Conservation (phyloP, 2,329 filamentous ascomycete species). For the Colletotrichum aenigma region DNA sequence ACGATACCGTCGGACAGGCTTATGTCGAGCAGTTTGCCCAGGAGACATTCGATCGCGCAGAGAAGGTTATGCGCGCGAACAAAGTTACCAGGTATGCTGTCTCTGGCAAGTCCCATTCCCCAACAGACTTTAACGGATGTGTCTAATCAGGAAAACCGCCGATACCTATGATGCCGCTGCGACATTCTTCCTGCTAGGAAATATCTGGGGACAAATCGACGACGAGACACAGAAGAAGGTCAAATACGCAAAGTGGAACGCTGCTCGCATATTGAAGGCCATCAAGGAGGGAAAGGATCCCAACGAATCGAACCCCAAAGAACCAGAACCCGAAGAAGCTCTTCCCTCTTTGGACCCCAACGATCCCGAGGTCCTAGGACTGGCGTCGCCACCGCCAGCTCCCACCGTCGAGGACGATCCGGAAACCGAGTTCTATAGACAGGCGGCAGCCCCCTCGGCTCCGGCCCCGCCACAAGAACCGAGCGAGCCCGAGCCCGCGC, state of each 20-base stretch:
- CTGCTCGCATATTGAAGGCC: slow-evolving; percentile 86
- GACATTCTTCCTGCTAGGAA: slow-evolving; percentile 87
- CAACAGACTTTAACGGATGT: neutral
- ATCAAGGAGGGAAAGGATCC: slow-evolving; percentile 91
- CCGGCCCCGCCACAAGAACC: slow-evolving; percentile 27
- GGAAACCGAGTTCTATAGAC: slow-evolving; percentile 39
- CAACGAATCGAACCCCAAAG: slow-evolving; percentile 85
- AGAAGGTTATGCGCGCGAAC: slow-evolving; percentile 80
- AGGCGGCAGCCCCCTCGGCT: slow-evolving; percentile 28
- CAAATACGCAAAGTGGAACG: slow-evolving; percentile 97
- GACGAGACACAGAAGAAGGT: slow-evolving; percentile 82
- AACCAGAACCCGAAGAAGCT: slow-evolving; percentile 48
- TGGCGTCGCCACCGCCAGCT: slow-evolving; percentile 42
- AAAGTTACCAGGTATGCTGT: slow-evolving; percentile 68
- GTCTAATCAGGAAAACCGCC: slow-evolving; percentile 74
- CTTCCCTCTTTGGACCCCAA: slow-evolving; percentile 60
- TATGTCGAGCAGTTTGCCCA: slow-evolving; percentile 95
- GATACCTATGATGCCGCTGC: slow-evolving; percentile 93
- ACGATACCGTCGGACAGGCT: slow-evolving; percentile 85
- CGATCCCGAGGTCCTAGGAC: slow-evolving; percentile 67
- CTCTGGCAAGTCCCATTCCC: neutral
- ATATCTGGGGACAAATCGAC: slow-evolving; percentile 81
- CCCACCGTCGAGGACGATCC: slow-evolving; percentile 59
- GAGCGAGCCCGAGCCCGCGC: slow-evolving; percentile 1
- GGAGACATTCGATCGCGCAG: slow-evolving; percentile 84